phyloP scores from a whole-genome alignment of 2,329 filamentous ascomycete species.

The Dactylellina haptotyla region DNA sequence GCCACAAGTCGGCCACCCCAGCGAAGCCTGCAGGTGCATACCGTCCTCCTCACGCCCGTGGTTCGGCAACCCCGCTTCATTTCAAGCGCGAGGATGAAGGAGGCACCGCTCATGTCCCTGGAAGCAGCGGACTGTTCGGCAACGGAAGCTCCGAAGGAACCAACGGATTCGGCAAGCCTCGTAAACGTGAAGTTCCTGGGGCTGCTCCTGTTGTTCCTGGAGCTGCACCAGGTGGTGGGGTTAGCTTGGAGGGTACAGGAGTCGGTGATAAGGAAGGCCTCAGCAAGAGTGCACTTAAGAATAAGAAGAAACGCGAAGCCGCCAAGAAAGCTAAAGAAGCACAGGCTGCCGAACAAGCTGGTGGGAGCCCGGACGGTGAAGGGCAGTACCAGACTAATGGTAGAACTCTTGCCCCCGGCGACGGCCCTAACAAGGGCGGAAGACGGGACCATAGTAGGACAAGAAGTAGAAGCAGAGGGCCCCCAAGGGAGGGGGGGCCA shows the following conservation, averaged over 20 bases:
- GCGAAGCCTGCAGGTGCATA: conserved; percentile 98
- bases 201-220: conserved; percentile 79
- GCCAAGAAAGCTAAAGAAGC: conserved; percentile 87
- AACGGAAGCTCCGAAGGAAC: conserved; percentile 78
- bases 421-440: conserved; percentile 66
- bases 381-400: conserved; percentile 61
- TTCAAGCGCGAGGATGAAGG: conserved; percentile 99
- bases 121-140: conserved; percentile 54
- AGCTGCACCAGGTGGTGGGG: conserved; percentile 73
- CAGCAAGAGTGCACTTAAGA: conserved; percentile 88
- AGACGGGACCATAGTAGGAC: conserved; percentile 67
- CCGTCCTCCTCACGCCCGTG: conserved; percentile 90
- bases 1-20: conserved; percentile 84
- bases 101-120: conserved; percentile 79
- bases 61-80: conserved; percentile 85
- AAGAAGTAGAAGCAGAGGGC: conserved; percentile 65
- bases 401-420: conserved; percentile 57
- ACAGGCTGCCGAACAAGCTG: conserved; percentile 67
- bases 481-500: conserved; percentile 60
- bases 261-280: conserved; percentile 73
- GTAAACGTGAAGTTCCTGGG: conserved; percentile 83
- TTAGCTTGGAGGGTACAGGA: conserved; percentile 73
- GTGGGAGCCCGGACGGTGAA: conserved; percentile 64
- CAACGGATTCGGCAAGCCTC: conserved; percentile 63
- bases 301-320: conserved; percentile 96